Evolutionary conservation across 2,329 filamentous ascomycete genomes (phyloP).

Genomic region (Paecilomyces variotii): DNA sequence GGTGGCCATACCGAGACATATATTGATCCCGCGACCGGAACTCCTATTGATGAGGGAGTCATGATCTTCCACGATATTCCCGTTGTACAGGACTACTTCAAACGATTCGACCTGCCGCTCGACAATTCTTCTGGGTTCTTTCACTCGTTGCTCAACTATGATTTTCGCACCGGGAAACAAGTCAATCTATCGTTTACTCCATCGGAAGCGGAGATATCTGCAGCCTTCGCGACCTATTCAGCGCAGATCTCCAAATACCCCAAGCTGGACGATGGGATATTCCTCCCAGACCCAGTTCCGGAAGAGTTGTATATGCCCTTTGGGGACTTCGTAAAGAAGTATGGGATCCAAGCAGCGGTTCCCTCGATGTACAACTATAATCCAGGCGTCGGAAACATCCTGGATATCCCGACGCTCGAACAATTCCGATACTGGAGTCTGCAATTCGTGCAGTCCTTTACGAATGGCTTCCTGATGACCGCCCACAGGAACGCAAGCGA

Average conservation of each 20-base stretch:
- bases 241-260: conserved; percentile 15
- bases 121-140: neutral
- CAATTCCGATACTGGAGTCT: conserved; percentile 18
- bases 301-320: conserved; percentile 22
- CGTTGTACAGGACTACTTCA: conserved; percentile 14
- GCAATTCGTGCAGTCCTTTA: conserved; percentile 24
- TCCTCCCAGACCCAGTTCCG: conserved; percentile 20
- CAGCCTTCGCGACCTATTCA: conserved; percentile 8
- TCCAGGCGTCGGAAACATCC: conserved; percentile 14
- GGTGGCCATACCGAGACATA: conserved; percentile 22
- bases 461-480: conserved; percentile 20
- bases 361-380: conserved; percentile 11
- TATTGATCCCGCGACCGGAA: conserved; percentile 10
- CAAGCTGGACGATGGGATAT: conserved; percentile 14
- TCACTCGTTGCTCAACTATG: neutral
- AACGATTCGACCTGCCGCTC: conserved; percentile 13
- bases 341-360: conserved; percentile 14
- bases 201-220: conserved; percentile 4
- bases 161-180: too few relatives aligned
- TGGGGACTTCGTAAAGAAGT: conserved; percentile 18
- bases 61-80: conserved; percentile 15
- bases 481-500: conserved; percentile 31
- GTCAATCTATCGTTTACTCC: too few relatives aligned
- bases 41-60: conserved; percentile 22
- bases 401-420: conserved; percentile 14